These are phyloP conservation scores for Debaryomyces singareniensis DNA, from an alignment of 1,139 yeast species.

Conservation along the genomic window DNA sequence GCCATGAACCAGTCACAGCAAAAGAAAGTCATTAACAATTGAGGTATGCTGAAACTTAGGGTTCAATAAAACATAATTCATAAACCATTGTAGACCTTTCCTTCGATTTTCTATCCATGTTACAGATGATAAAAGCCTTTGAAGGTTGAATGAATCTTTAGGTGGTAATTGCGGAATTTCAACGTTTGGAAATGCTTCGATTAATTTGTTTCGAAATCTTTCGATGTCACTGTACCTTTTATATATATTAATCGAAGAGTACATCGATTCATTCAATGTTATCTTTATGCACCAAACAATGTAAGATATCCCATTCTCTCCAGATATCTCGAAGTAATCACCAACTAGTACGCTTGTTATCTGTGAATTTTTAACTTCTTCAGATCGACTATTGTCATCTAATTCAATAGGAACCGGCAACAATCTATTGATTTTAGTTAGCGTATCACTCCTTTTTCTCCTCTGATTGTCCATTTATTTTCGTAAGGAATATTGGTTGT, in stretches of 20 bases:
- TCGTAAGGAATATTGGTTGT: too few relatives aligned
- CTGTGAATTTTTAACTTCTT: slow-evolving; percentile 13
- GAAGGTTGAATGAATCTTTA: slow-evolving; percentile 43
- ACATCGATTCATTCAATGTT: slow-evolving; percentile 35
- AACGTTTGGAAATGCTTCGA: slow-evolving; percentile 24
- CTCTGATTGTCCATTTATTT: too few relatives aligned
- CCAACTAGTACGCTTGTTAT: slow-evolving; percentile 36
- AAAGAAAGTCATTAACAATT: slow-evolving; percentile 47
- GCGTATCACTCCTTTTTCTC: not conserved
- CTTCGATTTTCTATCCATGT: slow-evolving; percentile 57
- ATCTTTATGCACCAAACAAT: slow-evolving; percentile 44
- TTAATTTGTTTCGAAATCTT: slow-evolving; percentile 37
- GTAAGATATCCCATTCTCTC: slow-evolving; percentile 35
- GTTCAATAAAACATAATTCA: slow-evolving; percentile 60
- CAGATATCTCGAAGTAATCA: slow-evolving; percentile 31
- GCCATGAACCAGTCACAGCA: slow-evolving; percentile 6
- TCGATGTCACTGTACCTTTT: slow-evolving; percentile 66
- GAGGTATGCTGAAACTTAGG: slow-evolving; percentile 47
- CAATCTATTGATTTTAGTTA: slow-evolving; percentile 17
- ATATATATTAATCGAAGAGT: slow-evolving; percentile 45
- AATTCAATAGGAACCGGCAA: slow-evolving; percentile 35
- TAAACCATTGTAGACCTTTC: slow-evolving; percentile 67
- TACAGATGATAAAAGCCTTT: slow-evolving; percentile 38
- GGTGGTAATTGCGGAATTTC: slow-evolving; percentile 65
- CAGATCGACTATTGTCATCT: slow-evolving; percentile 25